Evolutionary conservation across 148 eudicot genomes (phyloP).

Genomic region (Rhododendron kiyosumense): DNA sequence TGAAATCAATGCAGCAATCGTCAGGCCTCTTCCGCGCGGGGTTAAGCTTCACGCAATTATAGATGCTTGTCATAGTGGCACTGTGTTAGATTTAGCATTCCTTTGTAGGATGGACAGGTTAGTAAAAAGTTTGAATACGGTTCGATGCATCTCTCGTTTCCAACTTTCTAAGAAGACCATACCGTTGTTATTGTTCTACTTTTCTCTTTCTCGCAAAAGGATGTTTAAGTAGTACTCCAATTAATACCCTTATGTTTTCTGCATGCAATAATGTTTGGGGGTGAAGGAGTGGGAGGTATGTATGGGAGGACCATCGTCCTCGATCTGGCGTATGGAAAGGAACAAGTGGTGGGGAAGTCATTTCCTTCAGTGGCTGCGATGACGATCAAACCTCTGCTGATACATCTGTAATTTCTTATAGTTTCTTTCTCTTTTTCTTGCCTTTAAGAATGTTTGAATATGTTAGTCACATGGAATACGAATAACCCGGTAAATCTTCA

Average conservation of each 20-base stretch:
- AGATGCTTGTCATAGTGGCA: conserved; percentile 59
- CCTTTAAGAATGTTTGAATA: not conserved
- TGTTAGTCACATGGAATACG: not conserved
- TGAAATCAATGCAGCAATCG: conserved; percentile 45
- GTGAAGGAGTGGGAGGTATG: conserved; percentile 38
- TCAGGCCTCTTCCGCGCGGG: conserved; percentile 42
- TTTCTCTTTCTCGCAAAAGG: not conserved
- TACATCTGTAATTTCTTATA: conserved; percentile 31
- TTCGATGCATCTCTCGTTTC: not conserved
- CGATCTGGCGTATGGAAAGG: conserved; percentile 47
- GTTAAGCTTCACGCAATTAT: conserved; percentile 53
- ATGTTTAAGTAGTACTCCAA: not conserved
- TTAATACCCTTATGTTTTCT: not conserved
- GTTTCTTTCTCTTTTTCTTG: not conserved
- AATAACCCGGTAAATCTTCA: not conserved
- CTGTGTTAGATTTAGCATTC: conserved; percentile 44
- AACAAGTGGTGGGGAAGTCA: conserved; percentile 52
- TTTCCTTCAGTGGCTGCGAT: conserved; percentile 59
- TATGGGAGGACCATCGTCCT: conserved; percentile 60
- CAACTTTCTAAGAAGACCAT: not conserved
- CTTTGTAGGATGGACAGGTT: conserved; percentile 54
- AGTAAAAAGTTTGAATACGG: not conserved
- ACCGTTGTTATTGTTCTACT: not conserved
- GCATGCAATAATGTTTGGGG: not conserved
- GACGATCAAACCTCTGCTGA: conserved; percentile 59